phyloP scores from a whole-genome alignment of 179 eudicot genomes.

The Spinacia oleracea region DNA sequence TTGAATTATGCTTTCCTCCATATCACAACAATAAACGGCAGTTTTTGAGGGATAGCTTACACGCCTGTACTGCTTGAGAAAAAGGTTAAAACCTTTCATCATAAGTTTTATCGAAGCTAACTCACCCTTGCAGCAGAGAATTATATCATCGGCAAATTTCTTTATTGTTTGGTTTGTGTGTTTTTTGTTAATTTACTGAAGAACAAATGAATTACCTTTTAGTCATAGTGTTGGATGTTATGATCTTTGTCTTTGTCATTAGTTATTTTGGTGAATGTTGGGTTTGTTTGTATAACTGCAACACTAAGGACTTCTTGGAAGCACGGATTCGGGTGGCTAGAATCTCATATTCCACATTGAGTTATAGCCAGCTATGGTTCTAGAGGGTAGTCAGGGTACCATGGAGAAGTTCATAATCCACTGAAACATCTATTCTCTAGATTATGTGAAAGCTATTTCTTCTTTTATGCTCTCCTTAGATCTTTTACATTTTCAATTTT shows the following conservation, averaged over 20 bases:
- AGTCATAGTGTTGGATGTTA: neutral
- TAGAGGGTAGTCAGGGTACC: neutral
- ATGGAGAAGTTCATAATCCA: neutral
- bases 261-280: neutral
- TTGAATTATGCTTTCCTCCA: no score
- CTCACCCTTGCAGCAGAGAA: no score
- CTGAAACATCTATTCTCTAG: neutral
- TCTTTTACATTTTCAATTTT: neutral
- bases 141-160: no score
- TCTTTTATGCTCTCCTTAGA: neutral
- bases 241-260: neutral
- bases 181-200: neutral
- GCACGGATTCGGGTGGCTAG: neutral
- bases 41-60: no score
- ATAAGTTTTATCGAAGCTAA: no score
- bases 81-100: no score
- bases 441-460: conserved; percentile 7
- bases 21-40: no score
- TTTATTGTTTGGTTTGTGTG: neutral
- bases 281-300: neutral
- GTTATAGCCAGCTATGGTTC: neutral
- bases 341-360: neutral
- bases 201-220: neutral
- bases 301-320: neutral
- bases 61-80: no score